phyloP scores from a whole-genome alignment of 1,139 yeast genomes.

The Pichia norvegensis region DNA sequence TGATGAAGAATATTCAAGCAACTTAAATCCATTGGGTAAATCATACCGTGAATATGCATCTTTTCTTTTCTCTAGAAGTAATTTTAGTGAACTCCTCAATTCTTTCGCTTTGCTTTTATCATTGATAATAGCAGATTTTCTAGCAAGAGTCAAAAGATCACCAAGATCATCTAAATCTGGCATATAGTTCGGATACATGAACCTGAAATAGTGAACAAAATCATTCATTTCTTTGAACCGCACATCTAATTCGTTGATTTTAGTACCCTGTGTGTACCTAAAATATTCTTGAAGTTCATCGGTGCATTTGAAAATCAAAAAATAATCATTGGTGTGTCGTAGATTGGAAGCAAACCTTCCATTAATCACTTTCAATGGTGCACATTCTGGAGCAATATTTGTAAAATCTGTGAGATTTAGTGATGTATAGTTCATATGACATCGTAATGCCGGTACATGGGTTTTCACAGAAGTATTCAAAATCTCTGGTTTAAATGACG shows the following conservation, averaged over 20 bases:
- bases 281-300: slow-evolving; percentile 3
- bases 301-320: slow-evolving; percentile 7
- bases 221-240: slow-evolving; percentile 4
- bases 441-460: slow-evolving; percentile 5
- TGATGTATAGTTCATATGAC: background rate
- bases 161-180: slow-evolving; percentile 14
- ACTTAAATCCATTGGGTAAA: background rate
- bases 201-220: slow-evolving; percentile 1
- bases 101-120: background rate
- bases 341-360: slow-evolving; percentile 1
- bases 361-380: background rate
- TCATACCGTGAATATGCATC: background rate
- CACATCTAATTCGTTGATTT: background rate
- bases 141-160: background rate
- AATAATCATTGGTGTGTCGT: slow-evolving; percentile 9
- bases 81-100: background rate
- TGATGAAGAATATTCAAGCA: background rate
- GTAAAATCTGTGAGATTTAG: slow-evolving; percentile 5
- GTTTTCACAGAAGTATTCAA: background rate
- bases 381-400: background rate
- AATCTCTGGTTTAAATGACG: background rate
- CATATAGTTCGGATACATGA: slow-evolving; percentile 7
- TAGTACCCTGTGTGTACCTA: background rate
- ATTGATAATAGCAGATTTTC: background rate
- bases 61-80: background rate